Evolutionary conservation across 495 filamentous ascomycete genomes (phyloP), one percentile per base, ranked within the genome.

Genomic region (Penicillium angulare): DNA sequence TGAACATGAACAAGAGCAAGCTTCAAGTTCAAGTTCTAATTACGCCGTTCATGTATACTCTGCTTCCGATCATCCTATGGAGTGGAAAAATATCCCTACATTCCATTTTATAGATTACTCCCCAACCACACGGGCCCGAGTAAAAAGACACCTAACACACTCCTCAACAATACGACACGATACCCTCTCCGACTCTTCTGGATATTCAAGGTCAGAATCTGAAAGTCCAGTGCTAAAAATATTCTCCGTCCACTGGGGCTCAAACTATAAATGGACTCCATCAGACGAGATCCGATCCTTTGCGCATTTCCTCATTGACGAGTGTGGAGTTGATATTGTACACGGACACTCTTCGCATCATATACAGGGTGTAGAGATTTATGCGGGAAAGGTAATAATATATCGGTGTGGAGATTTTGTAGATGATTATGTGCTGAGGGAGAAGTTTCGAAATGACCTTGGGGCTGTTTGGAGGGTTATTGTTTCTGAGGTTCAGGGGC

Each of bases 341-440:
- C 72, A 76, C 45, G 73, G 72, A 0, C 70, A 74, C 43, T 75
- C 72, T 18, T 64, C 65, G 18, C 73, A 76, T 55, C 73, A 76
- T 64, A 48, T 72, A 0, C 73, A 76, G 55, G 73, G 73, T 0
- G 71, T 73, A 7, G 72, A 75, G 50, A 45, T 55, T 13, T 71
- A 71, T 38, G 59, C 43, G 1, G 65, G 70, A 0, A 66, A 61
- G 41, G 13, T 75, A 8, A 66, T 76, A 29, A 66, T 75, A 3
- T 75, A 75, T 26, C 72, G 73, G 0, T 75, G 72, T 51, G 73
- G 72, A 1, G 70, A 75, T 53, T 75, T 74, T 50, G 69, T 75
- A 27, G 70, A 75, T 59, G 72, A 76, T 59, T 75, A 74, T 62
- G 60, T 56, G 3, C 3, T 71, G n/a, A 52, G 59, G 55, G 36